These are phyloP conservation scores for Eruca vesicaria DNA, from an alignment of 441 rosid genomes.

Conservation along the genomic window DNA sequence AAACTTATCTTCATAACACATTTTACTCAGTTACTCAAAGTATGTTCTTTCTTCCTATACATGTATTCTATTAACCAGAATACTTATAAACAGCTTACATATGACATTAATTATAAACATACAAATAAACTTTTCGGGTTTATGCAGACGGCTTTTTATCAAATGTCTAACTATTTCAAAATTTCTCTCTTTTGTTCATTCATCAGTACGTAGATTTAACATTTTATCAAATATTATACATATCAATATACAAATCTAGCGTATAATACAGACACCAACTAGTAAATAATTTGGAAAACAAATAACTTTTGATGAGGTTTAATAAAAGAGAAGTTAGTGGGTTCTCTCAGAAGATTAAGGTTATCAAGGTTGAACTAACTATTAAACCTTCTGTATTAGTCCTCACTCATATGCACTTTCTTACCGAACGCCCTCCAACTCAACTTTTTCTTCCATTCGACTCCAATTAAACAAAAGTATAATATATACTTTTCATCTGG, in stretches of 20 bases:
- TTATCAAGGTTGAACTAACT: neutral
- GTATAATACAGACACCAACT: neutral
- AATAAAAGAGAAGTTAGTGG: constrained; percentile 15
- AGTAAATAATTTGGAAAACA: neutral
- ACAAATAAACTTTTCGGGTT: too few species aligned
- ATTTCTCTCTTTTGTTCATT: neutral
- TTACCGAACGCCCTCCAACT: constrained; percentile 8
- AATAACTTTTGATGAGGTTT: neutral
- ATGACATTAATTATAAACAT: neutral
- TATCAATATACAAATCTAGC: neutral
- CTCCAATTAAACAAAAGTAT: neutral
- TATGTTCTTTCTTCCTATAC: neutral
- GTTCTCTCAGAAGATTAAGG: neutral
- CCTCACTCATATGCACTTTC: constrained; percentile 24
- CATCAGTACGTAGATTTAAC: neutral
- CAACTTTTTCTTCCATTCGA: constrained; percentile 11
- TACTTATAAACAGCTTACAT: neutral
- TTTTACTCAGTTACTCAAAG: neutral
- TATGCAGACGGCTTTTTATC: neutral
- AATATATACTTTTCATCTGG: neutral
- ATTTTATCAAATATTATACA: neutral
- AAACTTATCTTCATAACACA: neutral
- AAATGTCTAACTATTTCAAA: neutral
- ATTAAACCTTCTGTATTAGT: neutral
- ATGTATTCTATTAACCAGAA: neutral